Conservation (phyloP, 2,329 filamentous ascomycete species). For the Stachybotrys chlorohalonatus region DNA sequence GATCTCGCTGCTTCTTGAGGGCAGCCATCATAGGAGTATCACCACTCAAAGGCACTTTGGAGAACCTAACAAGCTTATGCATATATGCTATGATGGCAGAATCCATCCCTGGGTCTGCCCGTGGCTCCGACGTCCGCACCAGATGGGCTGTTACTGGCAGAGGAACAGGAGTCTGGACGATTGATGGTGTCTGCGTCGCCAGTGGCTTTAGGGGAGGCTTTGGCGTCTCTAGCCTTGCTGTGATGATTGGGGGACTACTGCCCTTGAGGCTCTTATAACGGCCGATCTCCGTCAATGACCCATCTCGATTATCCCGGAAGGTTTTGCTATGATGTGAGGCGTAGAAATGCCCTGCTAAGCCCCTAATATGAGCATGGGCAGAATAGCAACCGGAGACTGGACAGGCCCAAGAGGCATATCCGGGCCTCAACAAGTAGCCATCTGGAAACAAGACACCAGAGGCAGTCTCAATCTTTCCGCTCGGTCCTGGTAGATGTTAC, state of each 20-base stretch:
- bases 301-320: no score
- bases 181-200: neutral
- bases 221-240: neutral
- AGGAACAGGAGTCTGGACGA: neutral
- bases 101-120: neutral
- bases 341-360: no score
- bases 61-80: neutral
- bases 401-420: no score
- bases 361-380: no score
- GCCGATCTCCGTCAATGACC: no score
- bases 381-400: no score
- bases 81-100: neutral
- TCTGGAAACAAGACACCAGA: no score
- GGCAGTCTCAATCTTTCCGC: no score
- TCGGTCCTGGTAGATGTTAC: no score
- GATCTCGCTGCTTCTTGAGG: conserved; percentile 11
- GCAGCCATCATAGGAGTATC: conserved; percentile 14
- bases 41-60: conserved; percentile 3
- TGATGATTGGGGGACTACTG: neutral
- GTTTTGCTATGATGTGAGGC: no score
- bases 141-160: neutral
- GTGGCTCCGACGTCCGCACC: neutral
- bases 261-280: neutral
- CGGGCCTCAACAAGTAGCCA: no score
- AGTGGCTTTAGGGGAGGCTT: neutral